Base-by-base conservation (phyloP, 768 basidiomycete genomes). In the Lactifluus rugatus region DNA sequence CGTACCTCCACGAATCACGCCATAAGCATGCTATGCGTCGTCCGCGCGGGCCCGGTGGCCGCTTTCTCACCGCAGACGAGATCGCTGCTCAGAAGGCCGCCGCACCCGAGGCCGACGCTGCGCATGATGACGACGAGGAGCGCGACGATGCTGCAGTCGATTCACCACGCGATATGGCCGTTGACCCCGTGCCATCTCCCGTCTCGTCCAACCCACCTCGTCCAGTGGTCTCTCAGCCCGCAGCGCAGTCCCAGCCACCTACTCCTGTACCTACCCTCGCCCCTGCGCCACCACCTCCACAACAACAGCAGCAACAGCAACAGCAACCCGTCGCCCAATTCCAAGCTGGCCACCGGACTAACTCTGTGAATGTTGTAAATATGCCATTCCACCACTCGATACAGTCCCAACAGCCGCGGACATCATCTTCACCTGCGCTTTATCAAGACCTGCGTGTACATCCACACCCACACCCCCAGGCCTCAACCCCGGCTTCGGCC, bases 21-120 rank as follows among this genome's bases (percentile, higher is more conserved):
- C 96, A 99, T 75, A 90, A 92, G 64, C 96, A 99, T 73, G 96
- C 96, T 32, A 94, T 97, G 87, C 85, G 93, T 46, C 83, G 96
- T 19, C 96, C 96, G 16, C 81, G 96, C 56, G 96, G 96, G 5
- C 95, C 96, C 23, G 96, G 96, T 11, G 96, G 96, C 23, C 84
- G 96, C 44, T 99, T 99, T 75, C 84, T 98, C 66, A 98, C 94
- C 8, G 91, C 93, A 51, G 92, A 93, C 19, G 94, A 98, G 72
- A 93, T 94, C 48, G 89, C 89, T 0, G 87, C 89, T 0, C 87
- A 89, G 68, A 87, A 87, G 64, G 72, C 75, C 13, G 62, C 71
- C 3, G 70, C 73, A 23, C 66, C 67, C 10, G 70, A 73, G 17
- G 70, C 70, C n/a, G 65, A 66, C 37, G 65, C 70, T 0, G 66